A percentile compares a stretch with the other conserved stretches of the same genome.
These are phyloP conservation scores for Penicillium sp. DNA, from an alignment of 2,329 filamentous ascomycete genomes.

Conservation along the genomic window DNA sequence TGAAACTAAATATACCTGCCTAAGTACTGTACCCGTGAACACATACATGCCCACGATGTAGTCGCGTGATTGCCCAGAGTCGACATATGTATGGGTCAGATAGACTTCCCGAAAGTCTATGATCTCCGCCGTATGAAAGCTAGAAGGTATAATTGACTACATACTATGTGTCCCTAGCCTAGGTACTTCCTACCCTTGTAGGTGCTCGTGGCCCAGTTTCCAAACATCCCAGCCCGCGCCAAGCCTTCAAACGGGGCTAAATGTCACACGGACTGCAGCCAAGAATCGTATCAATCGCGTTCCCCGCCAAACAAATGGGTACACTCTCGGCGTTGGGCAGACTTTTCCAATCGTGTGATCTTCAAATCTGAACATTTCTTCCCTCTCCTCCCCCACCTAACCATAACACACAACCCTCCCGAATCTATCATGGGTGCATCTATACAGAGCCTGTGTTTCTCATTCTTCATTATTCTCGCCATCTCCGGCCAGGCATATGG, in stretches of 20 bases:
- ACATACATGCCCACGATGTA: too few species aligned
- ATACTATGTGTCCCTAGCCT: too few species aligned
- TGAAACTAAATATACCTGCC: too few species aligned
- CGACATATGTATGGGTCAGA: too few species aligned
- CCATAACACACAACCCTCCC: not conserved
- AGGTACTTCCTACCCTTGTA: too few species aligned
- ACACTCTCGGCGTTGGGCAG: not conserved
- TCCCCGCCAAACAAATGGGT: not conserved
- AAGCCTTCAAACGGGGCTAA: not conserved
- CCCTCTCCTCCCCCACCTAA: not conserved
- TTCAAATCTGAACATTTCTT: not conserved
- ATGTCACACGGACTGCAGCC: slow-evolving; percentile 1
- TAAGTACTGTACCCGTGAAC: too few species aligned
- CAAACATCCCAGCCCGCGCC: not conserved
- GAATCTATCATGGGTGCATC: slow-evolving; percentile 21
- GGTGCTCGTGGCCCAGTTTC: too few species aligned
- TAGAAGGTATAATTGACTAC: too few species aligned
- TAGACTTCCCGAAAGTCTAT: too few species aligned
- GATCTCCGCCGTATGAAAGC: too few species aligned
- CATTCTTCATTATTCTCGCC: slow-evolving; percentile 59
- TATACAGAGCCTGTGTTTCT: slow-evolving; percentile 26
- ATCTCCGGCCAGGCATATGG: slow-evolving; percentile 69
- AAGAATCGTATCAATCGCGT: not conserved
- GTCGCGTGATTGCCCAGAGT: too few species aligned
- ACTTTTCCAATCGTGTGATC: not conserved